phyloP scores from a whole-genome alignment of 176 grass and related monocot genomes.

The Puya raimondii region DNA sequence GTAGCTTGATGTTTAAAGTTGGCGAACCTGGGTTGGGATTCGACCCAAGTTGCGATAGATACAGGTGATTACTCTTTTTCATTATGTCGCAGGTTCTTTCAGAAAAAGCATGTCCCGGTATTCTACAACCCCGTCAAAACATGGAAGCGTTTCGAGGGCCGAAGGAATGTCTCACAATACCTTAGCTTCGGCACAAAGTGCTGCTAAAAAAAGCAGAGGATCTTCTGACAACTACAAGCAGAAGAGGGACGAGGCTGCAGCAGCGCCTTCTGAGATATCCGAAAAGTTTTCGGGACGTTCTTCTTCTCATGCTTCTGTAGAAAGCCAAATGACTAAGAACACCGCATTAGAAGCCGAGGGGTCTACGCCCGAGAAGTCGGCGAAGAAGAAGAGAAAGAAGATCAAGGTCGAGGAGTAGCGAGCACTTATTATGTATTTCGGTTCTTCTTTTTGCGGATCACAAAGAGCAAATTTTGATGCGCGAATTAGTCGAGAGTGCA shows the following conservation, averaged over 20 bases:
- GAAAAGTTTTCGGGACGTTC: slow-evolving; percentile 18
- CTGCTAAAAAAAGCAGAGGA: slow-evolving; percentile 14
- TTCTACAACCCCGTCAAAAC: slow-evolving; percentile 23
- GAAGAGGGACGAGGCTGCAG: slow-evolving; percentile 21
- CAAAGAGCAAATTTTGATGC: not conserved
- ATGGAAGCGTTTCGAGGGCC: slow-evolving; percentile 34
- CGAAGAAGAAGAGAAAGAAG: slow-evolving; percentile 36
- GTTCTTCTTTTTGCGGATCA: not conserved
- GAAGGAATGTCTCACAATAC: not conserved
- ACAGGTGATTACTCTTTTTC: not conserved
- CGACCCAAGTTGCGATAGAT: not conserved
- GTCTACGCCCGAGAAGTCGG: slow-evolving; percentile 21
- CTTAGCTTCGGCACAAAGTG: slow-evolving; percentile 19
- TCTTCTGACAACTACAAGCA: slow-evolving; percentile 20
- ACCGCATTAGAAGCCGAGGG: not conserved
- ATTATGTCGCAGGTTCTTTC: slow-evolving; percentile 24
- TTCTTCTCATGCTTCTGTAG: slow-evolving; percentile 23
- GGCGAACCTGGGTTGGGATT: too few relatives aligned
- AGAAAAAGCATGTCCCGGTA: slow-evolving; percentile 35
- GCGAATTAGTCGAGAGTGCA: not conserved
- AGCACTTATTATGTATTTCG: not conserved
- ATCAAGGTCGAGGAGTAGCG: slow-evolving; percentile 10
- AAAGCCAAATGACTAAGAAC: slow-evolving; percentile 12
- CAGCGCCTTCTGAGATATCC: slow-evolving; percentile 17
- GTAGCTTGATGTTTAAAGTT: too few relatives aligned